phyloP scores from a whole-genome alignment of 2,329 filamentous ascomycete genomes.

The Celoporthe dispersa region DNA sequence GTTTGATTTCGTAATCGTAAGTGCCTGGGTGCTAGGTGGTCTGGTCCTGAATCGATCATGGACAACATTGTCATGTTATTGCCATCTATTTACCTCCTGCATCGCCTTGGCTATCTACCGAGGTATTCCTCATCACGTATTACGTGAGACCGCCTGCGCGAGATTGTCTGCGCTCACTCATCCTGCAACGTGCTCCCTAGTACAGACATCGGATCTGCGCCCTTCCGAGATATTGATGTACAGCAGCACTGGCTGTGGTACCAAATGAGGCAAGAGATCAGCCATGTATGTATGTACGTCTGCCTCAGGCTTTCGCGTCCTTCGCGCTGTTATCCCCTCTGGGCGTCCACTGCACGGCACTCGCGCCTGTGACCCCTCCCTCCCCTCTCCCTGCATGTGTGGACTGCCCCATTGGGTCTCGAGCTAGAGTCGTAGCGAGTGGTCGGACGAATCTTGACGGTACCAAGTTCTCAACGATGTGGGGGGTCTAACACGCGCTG shows the following conservation, averaged over 20 bases:
- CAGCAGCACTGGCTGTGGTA: neutral
- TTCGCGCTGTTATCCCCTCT: neutral
- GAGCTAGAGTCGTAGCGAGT: neutral
- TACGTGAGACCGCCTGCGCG: neutral
- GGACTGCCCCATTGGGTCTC: neutral
- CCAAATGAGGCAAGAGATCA: neutral
- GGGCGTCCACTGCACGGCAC: neutral
- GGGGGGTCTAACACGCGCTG: neutral
- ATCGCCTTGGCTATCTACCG: neutral
- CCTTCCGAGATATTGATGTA: neutral
- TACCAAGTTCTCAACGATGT: too few relatives aligned
- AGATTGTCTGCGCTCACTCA: neutral
- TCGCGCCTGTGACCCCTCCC: too few relatives aligned
- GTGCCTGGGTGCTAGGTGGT: neutral
- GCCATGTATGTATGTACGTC: neutral
- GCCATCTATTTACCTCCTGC: neutral
- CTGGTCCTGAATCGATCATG: neutral
- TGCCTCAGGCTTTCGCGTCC: neutral
- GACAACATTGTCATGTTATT: neutral
- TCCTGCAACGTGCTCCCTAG: too few relatives aligned
- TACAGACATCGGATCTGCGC: neutral
- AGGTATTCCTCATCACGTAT: neutral
- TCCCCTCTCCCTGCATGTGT: neutral
- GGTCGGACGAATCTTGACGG: neutral
- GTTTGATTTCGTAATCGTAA: conserved; percentile 4